A percentile compares a stretch with the other conserved stretches of the same genome.
Conservation (phyloP, 352 stramenopile genomes). For the Albugo laibachii region DNA sequence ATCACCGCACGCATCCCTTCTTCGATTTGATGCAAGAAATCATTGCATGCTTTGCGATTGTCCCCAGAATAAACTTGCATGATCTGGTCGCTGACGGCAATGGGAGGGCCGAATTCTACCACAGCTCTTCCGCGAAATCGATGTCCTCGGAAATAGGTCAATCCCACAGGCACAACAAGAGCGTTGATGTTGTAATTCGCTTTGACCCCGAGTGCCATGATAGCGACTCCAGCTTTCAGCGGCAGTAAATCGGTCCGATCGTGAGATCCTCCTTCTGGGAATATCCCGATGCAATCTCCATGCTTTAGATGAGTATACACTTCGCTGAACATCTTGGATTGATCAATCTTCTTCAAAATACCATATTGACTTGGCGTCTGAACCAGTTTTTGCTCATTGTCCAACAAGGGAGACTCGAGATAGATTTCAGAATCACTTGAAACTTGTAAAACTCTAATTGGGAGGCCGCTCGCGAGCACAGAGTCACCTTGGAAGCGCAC, state of each 20-base stretch:
- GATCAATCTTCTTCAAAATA: slow-evolving; percentile 83
- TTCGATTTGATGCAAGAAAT: slow-evolving; percentile 63
- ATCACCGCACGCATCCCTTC: slow-evolving; percentile 85
- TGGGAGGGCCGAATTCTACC: slow-evolving; percentile 91
- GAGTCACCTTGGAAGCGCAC: slow-evolving; percentile 53
- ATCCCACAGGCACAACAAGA: slow-evolving; percentile 91
- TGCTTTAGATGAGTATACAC: slow-evolving; percentile 82
- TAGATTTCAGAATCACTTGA: slow-evolving; percentile 72
- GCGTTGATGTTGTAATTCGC: slow-evolving; percentile 93
- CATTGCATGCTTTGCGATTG: slow-evolving; percentile 66
- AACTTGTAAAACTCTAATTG: slow-evolving; percentile 69
- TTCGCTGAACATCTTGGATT: slow-evolving; percentile 82
- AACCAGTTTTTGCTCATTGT: slow-evolving; percentile 17
- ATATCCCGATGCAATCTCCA: slow-evolving; percentile 90
- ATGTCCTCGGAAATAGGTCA: slow-evolving; percentile 97
- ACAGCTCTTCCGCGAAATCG: slow-evolving; percentile 91
- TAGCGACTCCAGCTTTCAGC: slow-evolving; percentile 93
- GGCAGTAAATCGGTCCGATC: slow-evolving; percentile 94
- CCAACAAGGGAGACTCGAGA: slow-evolving; percentile 24
- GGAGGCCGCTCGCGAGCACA: slow-evolving; percentile 60
- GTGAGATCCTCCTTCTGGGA: slow-evolving; percentile 95
- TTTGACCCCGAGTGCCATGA: slow-evolving; percentile 93
- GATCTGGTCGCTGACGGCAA: slow-evolving; percentile 64
- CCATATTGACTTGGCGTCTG: slow-evolving; percentile 40
- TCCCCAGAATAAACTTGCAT: slow-evolving; percentile 79